phyloP scores from a whole-genome alignment of 2,329 filamentous ascomycete genomes.

The Xenoacremonium recifei region DNA sequence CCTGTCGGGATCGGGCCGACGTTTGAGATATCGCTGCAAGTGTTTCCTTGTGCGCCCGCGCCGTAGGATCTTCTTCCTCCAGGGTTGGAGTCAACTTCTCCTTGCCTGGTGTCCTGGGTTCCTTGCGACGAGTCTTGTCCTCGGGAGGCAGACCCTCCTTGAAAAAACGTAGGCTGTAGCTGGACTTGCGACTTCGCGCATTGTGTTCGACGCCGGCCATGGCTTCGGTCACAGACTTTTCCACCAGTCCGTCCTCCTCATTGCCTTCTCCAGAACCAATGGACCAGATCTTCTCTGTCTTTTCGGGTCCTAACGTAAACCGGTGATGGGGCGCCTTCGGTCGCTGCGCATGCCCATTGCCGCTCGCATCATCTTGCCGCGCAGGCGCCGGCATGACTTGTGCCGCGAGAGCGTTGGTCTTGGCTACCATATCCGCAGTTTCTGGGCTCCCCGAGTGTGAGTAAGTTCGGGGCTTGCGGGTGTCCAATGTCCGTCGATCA shows the following conservation, averaged over 20 bases:
- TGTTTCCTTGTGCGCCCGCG: background rate
- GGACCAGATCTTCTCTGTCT: conserved; percentile 64
- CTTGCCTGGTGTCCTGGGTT: conserved; percentile 35
- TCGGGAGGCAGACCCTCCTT: conserved; percentile 62
- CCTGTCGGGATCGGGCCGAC: conserved; percentile 9
- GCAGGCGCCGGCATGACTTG: conserved; percentile 7
- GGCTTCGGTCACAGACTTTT: conserved; percentile 63
- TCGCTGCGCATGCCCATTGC: conserved; percentile 16
- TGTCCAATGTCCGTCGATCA: conserved; percentile 26
- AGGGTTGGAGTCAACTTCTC: conserved; percentile 41
- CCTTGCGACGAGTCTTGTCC: conserved; percentile 55
- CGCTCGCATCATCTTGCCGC: conserved; percentile 15
- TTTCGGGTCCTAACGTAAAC: conserved; percentile 48
- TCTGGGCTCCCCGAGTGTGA: conserved; percentile 27
- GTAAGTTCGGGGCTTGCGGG: conserved; percentile 22
- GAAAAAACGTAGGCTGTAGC: conserved; percentile 66
- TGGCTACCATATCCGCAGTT: conserved; percentile 23
- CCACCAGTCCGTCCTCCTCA: conserved; percentile 56
- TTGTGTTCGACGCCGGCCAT: conserved; percentile 61
- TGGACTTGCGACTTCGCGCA: conserved; percentile 65
- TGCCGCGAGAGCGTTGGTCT: conserved; percentile 15
- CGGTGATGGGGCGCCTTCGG: conserved; percentile 44
- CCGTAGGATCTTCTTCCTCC: conserved; percentile 27
- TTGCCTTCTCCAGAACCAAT: conserved; percentile 53
- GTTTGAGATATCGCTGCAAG: conserved; percentile 7